These are phyloP conservation scores for Kurtzmaniella natalensis DNA, from an alignment of 1,139 yeast genomes.

Conservation along the genomic window DNA sequence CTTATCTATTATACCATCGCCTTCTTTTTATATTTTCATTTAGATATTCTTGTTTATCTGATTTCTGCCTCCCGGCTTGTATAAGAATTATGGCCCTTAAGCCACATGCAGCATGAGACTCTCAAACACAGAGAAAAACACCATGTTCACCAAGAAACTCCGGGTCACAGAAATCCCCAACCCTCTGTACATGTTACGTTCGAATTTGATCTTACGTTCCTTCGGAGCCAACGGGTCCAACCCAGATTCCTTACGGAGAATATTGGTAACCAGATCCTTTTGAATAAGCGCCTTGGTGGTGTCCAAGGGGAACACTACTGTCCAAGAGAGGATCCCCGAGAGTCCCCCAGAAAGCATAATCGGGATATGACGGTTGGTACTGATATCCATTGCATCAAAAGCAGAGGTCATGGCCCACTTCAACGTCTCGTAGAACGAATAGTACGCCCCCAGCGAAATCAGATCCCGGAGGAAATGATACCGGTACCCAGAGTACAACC, in stretches of 20 bases:
- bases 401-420: conserved; percentile 43
- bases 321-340: conserved; percentile 74
- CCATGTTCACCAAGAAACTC: conserved; percentile 69
- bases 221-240: conserved; percentile 28
- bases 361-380: conserved; percentile 30
- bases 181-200: conserved; percentile 64
- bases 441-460: conserved; percentile 69
- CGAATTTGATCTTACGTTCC: conserved; percentile 27
- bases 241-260: conserved; percentile 50
- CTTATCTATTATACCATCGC: no score
- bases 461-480: conserved; percentile 68
- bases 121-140: conserved; percentile 72
- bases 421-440: conserved; percentile 68
- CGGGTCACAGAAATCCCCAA: conserved; percentile 69
- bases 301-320: conserved; percentile 72
- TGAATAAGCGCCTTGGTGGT: conserved; percentile 74
- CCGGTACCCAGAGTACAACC: conserved; percentile 69
- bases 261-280: conserved; percentile 65
- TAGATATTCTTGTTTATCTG: no score
- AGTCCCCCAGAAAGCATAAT: conserved; percentile 67
- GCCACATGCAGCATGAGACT: conserved; percentile 52
- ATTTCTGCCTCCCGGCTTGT: no score
- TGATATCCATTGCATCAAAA: conserved; percentile 14
- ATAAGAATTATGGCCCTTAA: no score
- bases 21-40: no score